phyloP scores from a whole-genome alignment of 495 filamentous ascomycete species.

The Margaritispora aquatica region DNA sequence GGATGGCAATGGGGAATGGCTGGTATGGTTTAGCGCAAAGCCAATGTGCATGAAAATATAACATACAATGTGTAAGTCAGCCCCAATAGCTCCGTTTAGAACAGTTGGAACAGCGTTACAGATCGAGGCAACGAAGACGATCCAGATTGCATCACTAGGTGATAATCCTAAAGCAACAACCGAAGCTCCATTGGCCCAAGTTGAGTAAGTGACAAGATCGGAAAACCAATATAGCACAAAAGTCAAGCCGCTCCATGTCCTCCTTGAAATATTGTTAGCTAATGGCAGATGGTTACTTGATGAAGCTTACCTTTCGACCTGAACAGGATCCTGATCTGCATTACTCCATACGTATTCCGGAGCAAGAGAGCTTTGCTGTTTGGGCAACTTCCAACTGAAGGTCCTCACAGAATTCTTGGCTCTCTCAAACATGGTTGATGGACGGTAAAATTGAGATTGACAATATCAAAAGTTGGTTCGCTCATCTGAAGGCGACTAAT shows the following conservation, averaged over 20 bases:
- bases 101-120: neutral
- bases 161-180: neutral
- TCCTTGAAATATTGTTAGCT: too few relatives aligned
- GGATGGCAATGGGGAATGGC: neutral
- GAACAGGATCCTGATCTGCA: slow-evolving; percentile 29
- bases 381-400: slow-evolving; percentile 27
- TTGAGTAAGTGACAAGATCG: slow-evolving; percentile 27
- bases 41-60: neutral
- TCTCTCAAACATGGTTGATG: slow-evolving; percentile 3
- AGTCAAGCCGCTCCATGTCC: slow-evolving; percentile 26
- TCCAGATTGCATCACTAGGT: slow-evolving; percentile 3
- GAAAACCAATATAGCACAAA: slow-evolving; percentile 31
- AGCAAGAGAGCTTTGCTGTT: slow-evolving; percentile 28
- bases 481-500: neutral
- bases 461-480: neutral
- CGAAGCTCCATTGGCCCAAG: neutral
- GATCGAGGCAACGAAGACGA: neutral
- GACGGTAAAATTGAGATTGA: neutral
- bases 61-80: neutral
- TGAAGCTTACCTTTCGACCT: neutral
- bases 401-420: neutral
- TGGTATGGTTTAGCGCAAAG: neutral
- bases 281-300: neutral
- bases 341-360: slow-evolving; percentile 28
- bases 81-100: neutral